Evolutionary conservation across 78 protist species (phyloP), one percentile per base, ranked within the genome.

Genomic region (Creolimax fragrantissima): DNA sequence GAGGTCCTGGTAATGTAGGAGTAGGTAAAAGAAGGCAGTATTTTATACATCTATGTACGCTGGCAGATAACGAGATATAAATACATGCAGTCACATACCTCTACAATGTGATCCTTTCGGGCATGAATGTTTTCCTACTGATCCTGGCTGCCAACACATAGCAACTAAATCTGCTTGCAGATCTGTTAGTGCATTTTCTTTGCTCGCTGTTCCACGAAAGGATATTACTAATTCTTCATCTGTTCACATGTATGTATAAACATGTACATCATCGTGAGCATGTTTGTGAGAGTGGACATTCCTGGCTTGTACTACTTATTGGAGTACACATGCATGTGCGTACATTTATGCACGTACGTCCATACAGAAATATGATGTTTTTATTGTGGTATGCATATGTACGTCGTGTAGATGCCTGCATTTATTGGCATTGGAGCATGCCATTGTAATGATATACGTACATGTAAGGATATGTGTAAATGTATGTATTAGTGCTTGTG

Each of bases 181-280:
- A 24, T 83, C 86, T 0, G 86, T 83, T 11, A 35, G 6, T 5
- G 86, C 86, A 24, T 83, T 83, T 5, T 83, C 86, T 32, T 0
- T 83, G 7, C 86, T 83, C 7, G 86, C 86, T 41, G 86, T 83
- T 83, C 86, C 86, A 41, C 86, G 86, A 41, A 83, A 83, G 86
- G 86, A 35, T 32, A 83, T 32, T 6, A 83, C 86, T 36, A 24
- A 5, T 6, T 24, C 44, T 36, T 24, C 86, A 11, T 24, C 86
- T 83, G 86, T 47, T 24, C 11, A 47, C 74, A 58, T 58, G 74
- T 58, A 58, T 58, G 24, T 24, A 58, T 24, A 58, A 58, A 17
- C 24, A 58, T 58, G 24, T 58, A 17, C 24, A 58, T 58, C 11
- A 17, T 32, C 0, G 24, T 32, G 24, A 32, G 24, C 24, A 58